Evolutionary conservation across 2,329 filamentous ascomycete genomes (phyloP), one percentile per base, ranked within the genome.

Genomic region (Xylariomycetidae sp.): DNA sequence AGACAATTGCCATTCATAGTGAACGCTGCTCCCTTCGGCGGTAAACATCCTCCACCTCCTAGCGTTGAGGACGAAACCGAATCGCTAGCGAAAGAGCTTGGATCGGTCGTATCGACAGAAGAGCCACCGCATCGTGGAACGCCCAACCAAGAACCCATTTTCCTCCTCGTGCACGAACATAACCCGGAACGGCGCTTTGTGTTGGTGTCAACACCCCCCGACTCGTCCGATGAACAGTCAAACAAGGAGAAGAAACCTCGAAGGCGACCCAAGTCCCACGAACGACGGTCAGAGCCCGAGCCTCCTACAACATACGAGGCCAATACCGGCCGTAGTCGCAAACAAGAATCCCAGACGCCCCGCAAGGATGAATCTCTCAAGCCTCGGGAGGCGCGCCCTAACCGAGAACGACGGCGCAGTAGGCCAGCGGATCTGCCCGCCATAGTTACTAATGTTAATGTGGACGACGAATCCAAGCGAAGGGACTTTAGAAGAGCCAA

Each of bases 41-140:
- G 66, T 52, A 32, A 28, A 16, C 41, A 34, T 31, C 79, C 82
- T 5, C 82, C 82, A 2, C 66, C 68, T 13, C 80, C 83, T 4
- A 78, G 59, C 22, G 81, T 82, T 30, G 84, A 89, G 54, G 83
- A 88, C 52, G 84, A 87, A 55, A 62, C 54, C 12, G 69, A 65
- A 11, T 75, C 82, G 6, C 58, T 86, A 23, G 72, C 72, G 5
- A 77, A 70, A 53, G 84, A 88, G 52, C 59, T 74, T 47, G 66
- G 67, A 16, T 58, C 59, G 17, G 46, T 45, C 31, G 55, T 46
- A 27, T 49, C 44, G 34, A 67, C 64, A 36, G 80, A 82, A 44
- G 76, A 81, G 37, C 69, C 74, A 17, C 67, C 69, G 31, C 70
- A 72, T 37, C 74, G 74, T 36, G 85, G 85, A 25, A 72, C 74